phyloP scores from a whole-genome alignment of 2,329 filamentous ascomycete species.

The Ophiostoma perfectum region DNA sequence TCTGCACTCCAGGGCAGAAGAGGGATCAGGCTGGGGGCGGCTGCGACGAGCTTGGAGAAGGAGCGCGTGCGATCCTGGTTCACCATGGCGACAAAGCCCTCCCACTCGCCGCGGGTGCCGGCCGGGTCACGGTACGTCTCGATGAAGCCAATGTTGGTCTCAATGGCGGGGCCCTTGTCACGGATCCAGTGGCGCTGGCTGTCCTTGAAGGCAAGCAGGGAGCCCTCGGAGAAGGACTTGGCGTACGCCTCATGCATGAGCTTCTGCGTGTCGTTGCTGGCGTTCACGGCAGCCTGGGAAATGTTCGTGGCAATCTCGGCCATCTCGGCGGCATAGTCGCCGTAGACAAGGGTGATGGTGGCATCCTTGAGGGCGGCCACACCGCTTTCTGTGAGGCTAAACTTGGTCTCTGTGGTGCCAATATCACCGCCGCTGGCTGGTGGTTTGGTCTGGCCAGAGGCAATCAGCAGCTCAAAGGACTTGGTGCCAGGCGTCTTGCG shows the following conservation, averaged over 20 bases:
- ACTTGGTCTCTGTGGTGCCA: constrained; percentile 55
- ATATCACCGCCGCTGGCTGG: constrained; percentile 62
- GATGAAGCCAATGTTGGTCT: constrained; percentile 77
- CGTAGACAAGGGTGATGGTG: constrained; percentile 65
- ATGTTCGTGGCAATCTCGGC: constrained; percentile 60
- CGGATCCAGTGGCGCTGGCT: constrained; percentile 76
- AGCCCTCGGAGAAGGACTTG: constrained; percentile 68
- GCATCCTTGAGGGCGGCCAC: constrained; percentile 59
- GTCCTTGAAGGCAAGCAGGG: constrained; percentile 71
- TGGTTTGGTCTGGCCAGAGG: constrained; percentile 58
- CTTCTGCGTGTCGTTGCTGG: constrained; percentile 68
- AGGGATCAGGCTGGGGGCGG: constrained; percentile 77
- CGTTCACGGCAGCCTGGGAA: constrained; percentile 61
- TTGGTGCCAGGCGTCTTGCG: constrained; percentile 52
- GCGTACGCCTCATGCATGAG: constrained; percentile 70
- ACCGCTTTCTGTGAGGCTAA: constrained; percentile 54
- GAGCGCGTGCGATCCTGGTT: constrained; percentile 87
- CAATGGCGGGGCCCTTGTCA: constrained; percentile 74
- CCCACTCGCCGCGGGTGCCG: constrained; percentile 76
- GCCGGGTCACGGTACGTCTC: constrained; percentile 81
- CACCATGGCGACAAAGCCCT: constrained; percentile 76
- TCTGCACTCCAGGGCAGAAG: constrained; percentile 80
- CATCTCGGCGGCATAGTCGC: constrained; percentile 70
- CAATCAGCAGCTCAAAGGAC: constrained; percentile 68
- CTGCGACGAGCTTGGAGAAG: constrained; percentile 77